Evolutionary conservation across 352 stramenopile genomes (phyloP).

Genomic region (Phytophthora megakarya): DNA sequence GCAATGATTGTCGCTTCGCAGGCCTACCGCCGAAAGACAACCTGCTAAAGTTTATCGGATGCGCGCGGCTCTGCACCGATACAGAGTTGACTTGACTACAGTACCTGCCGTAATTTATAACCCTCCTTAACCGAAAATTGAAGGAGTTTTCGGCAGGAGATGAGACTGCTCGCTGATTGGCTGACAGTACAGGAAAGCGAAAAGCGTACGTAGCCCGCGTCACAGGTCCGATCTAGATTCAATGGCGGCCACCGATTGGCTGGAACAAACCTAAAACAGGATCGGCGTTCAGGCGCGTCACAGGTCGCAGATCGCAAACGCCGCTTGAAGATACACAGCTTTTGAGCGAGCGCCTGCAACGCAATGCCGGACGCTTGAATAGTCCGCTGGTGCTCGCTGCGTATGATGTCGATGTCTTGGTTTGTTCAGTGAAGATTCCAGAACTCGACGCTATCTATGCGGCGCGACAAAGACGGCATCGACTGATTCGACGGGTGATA

Average conservation of each 20-base stretch:
- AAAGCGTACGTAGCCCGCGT: conserved; percentile 32
- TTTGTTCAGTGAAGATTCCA: not conserved
- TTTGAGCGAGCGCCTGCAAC: conserved; percentile 15
- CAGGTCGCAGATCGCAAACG: not conserved
- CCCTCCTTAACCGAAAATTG: conserved; percentile 22
- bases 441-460: conserved; percentile 13
- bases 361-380: conserved; percentile 17
- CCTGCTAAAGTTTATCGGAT: not conserved
- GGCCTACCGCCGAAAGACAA: conserved; percentile 17
- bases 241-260: conserved; percentile 27
- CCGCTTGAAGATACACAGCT: conserved; percentile 26
- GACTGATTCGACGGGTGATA: conserved; percentile 9
- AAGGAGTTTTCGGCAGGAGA: not conserved
- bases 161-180: conserved; percentile 37
- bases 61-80: not conserved
- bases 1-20: conserved; percentile 3
- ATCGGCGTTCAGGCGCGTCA: not conserved
- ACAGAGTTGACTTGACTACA: not conserved
- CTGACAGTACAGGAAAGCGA: conserved; percentile 17
- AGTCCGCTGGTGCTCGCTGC: not conserved
- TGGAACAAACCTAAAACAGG: not conserved
- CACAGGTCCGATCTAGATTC: conserved; percentile 4
- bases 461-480: not conserved
- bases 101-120: not conserved
- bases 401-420: not conserved